These are phyloP conservation scores for Viola pubescens DNA, from an alignment of 441 rosid genomes.

Conservation along the genomic window DNA sequence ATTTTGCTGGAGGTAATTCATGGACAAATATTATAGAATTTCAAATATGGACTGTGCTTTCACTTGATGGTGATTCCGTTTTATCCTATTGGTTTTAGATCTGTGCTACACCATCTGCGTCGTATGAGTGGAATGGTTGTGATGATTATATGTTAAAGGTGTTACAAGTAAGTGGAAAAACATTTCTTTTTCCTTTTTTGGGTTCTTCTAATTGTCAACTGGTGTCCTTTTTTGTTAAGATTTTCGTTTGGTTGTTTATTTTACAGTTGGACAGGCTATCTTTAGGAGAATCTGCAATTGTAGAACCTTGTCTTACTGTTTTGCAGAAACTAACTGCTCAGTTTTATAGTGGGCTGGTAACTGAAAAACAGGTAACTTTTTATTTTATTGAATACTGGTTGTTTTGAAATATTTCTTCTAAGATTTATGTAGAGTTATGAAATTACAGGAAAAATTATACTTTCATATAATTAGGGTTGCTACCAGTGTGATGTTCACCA, in stretches of 20 bases:
- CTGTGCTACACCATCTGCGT: slow-evolving; percentile 35
- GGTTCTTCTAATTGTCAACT: slow-evolving; percentile 4
- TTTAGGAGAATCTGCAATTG: slow-evolving; percentile 45
- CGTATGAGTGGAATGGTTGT: slow-evolving; percentile 29
- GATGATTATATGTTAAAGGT: slow-evolving; percentile 54
- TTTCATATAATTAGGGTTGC: background rate
- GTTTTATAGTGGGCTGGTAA: slow-evolving; percentile 39
- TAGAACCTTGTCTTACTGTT: slow-evolving; percentile 60
- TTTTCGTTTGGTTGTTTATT: slow-evolving; percentile 20
- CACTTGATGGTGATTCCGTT: background rate
- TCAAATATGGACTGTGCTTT: background rate
- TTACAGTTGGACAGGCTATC: slow-evolving; percentile 56
- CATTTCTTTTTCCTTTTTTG: slow-evolving; percentile 7
- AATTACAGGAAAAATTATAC: background rate
- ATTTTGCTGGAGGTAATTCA: slow-evolving; percentile 76
- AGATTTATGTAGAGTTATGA: background rate
- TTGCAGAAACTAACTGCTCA: slow-evolving; percentile 54
- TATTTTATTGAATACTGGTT: background rate
- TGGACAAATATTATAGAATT: background rate
- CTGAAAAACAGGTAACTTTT: slow-evolving; percentile 60
- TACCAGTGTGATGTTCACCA: background rate
- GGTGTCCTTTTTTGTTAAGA: slow-evolving; percentile 4
- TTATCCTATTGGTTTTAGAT: slow-evolving; percentile 16
- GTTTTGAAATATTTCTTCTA: background rate
- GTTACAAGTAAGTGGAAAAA: slow-evolving; percentile 47